Evolutionary conservation across 2,329 filamentous ascomycete genomes (phyloP), one percentile per base, ranked within the genome.

Genomic region (Talaromyces sp.): DNA sequence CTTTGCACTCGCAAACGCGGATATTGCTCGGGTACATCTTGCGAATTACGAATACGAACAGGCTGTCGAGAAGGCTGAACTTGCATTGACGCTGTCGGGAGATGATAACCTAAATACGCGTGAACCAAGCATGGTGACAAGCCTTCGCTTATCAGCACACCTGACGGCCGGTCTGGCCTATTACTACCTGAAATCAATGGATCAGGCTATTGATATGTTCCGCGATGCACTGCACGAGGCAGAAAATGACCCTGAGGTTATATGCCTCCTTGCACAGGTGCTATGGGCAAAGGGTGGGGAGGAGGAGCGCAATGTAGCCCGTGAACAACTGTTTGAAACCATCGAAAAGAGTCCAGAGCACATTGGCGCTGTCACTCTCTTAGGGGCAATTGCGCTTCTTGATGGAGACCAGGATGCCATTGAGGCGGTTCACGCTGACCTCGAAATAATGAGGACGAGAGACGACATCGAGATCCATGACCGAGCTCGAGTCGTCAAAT

Each of bases 231-330:
- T 98, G 7, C 82, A 88, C 62, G 92, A 96, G 72, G 92, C 90
- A 0, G 79, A 85, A 33, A 84, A 85, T 40, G 87, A 92, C 65
- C 89, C 93, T 0, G 92, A 97, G 71, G 89, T 93, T 1, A 88
- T 92, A 0, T 97, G 93, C 70, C 82, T 97, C 12, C 82, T 98
- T 12, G 90, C 93, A 0, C 92, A 98, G 75, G 90, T 98, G 0
- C 83, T 98, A 0, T 99, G 95, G 93, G 93, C 93, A 0, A 92
- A 91, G 67, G 92, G 91, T 8, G 86, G 87, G 0, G 85, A 88
- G 6, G 83, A 87, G 0, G 90, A 93, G 61, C 86, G 88, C 54
- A 86, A 88, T 57, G 86, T 90, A 65, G 93, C 93, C 16, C 85
- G 92, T 3, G 87, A 90, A 59, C 85, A 91, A 66, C 82, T 99